Percentiles rank a stretch among this genome's conserved stretches.
Evolutionary conservation across 371 early-diverging fungal genomes (phyloP).

Genomic region (Blakeslea trispora): DNA sequence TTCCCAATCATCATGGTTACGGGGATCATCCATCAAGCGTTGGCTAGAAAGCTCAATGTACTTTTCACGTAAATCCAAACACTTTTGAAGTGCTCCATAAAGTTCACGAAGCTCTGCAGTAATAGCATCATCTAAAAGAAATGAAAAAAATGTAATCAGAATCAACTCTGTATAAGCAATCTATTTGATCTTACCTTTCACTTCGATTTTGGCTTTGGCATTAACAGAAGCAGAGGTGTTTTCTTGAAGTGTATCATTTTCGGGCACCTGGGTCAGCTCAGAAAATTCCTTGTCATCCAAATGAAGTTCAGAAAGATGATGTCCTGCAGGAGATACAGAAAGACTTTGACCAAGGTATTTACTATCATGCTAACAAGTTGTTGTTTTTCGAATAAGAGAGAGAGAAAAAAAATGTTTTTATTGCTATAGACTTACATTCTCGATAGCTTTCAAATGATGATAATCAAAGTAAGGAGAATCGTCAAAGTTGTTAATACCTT

Average conservation of each 20-base stretch:
- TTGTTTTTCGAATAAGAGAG: too few relatives aligned
- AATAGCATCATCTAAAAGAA: conserved; percentile 46
- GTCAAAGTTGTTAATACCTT: conserved; percentile 24
- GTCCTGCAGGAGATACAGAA: conserved; percentile 18
- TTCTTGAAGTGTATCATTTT: conserved; percentile 1
- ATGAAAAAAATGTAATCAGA: neutral
- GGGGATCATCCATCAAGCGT: conserved; percentile 83
- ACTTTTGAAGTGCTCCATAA: conserved; percentile 61
- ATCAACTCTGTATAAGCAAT: neutral
- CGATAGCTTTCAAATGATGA: conserved; percentile 43
- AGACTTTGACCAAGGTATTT: conserved; percentile 46
- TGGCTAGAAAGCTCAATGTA: conserved; percentile 86
- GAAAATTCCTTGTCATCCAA: conserved; percentile 6
- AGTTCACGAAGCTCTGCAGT: conserved; percentile 57
- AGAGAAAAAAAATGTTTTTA: neutral
- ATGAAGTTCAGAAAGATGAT: conserved; percentile 11
- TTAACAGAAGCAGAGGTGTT: conserved; percentile 7
- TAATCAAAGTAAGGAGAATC: conserved; percentile 50
- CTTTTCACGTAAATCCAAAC: conserved; percentile 81
- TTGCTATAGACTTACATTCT: conserved; percentile 30
- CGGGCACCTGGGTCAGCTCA: conserved; percentile 7
- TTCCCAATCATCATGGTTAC: conserved; percentile 76
- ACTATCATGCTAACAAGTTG: conserved; percentile 40
- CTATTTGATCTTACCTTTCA: conserved; percentile 16
- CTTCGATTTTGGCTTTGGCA: conserved; percentile 10